Percentiles rank a stretch among this genome's conserved stretches.
Evolutionary conservation across 2,329 filamentous ascomycete species (phyloP).

Genomic region (Saccharata proteae): DNA sequence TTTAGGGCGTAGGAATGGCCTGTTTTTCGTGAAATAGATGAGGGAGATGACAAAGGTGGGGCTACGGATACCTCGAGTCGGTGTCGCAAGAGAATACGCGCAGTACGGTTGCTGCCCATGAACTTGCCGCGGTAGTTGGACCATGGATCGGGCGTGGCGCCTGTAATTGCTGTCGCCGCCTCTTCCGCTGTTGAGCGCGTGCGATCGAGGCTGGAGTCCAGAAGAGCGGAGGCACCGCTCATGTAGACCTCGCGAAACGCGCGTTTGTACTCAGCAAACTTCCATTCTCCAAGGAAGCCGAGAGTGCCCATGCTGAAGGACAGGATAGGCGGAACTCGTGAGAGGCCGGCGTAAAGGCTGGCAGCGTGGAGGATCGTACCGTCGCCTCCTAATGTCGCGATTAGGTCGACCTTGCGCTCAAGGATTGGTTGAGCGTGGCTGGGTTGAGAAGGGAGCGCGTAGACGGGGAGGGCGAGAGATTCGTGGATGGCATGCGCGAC

Average conservation of each 20-base stretch:
- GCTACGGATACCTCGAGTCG: slow-evolving; percentile 78
- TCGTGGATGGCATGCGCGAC: slow-evolving; percentile 62
- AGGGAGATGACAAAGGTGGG: slow-evolving; percentile 43
- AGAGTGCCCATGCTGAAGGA: slow-evolving; percentile 96
- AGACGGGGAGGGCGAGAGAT: slow-evolving; percentile 54
- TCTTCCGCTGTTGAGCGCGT: not conserved
- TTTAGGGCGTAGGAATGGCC: slow-evolving; percentile 62
- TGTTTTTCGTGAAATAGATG: slow-evolving; percentile 8
- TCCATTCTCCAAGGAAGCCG: slow-evolving; percentile 93
- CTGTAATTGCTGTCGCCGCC: not conserved
- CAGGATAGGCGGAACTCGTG: slow-evolving; percentile 76
- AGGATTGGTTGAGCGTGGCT: slow-evolving; percentile 23
- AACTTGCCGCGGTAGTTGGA: slow-evolving; percentile 65
- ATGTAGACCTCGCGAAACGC: slow-evolving; percentile 91
- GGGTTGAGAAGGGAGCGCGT: slow-evolving; percentile 24
- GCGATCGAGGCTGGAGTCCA: slow-evolving; percentile 1
- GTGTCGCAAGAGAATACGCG: slow-evolving; percentile 76
- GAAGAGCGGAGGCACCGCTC: slow-evolving; percentile 48
- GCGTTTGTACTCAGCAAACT: slow-evolving; percentile 81
- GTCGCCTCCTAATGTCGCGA: slow-evolving; percentile 85
- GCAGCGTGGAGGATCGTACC: slow-evolving; percentile 80
- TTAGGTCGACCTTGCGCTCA: slow-evolving; percentile 72
- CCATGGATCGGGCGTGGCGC: slow-evolving; percentile 44
- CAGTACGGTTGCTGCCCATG: slow-evolving; percentile 61
- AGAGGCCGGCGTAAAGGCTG: slow-evolving; percentile 71